Conservation (phyloP, 2,329 filamentous ascomycete species). For the Penicillium nordicum region DNA sequence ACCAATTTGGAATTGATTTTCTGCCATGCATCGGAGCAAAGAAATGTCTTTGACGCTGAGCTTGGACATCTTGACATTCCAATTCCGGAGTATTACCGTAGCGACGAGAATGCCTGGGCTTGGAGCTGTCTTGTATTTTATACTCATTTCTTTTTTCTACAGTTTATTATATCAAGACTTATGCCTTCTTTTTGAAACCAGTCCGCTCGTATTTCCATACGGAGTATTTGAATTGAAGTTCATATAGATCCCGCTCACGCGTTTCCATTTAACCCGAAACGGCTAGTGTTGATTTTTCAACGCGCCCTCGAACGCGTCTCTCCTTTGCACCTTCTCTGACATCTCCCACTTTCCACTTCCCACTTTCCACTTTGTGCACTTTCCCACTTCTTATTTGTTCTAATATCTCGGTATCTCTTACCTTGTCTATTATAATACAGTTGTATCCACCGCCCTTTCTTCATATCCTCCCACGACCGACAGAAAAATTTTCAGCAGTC, state of each 20-base stretch:
- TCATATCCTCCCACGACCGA: background rate
- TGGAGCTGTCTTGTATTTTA: background rate
- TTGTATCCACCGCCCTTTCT: slow-evolving; percentile 13
- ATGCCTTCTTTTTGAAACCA: background rate
- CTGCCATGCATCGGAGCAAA: background rate
- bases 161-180: background rate
- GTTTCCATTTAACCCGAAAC: slow-evolving; percentile 15
- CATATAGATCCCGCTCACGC: slow-evolving; percentile 4
- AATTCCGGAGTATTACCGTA: slow-evolving; percentile 21
- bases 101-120: slow-evolving; percentile 14
- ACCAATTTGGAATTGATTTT: background rate
- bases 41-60: background rate
- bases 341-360: slow-evolving; percentile 7
- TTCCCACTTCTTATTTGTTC: slow-evolving; percentile 5
- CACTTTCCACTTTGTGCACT: background rate
- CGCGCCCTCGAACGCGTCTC: slow-evolving; percentile 19
- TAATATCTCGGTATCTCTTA: slow-evolving; percentile 23
- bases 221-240: background rate
- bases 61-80: slow-evolving; percentile 16
- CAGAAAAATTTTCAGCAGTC: slow-evolving; percentile 19
- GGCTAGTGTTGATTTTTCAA: slow-evolving; percentile 8
- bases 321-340: slow-evolving; percentile 6
- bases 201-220: background rate
- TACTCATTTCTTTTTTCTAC: background rate
- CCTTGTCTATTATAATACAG: slow-evolving; percentile 14